Evolutionary conservation across 768 basidiomycete genomes (phyloP), one percentile per base, ranked within the genome.

Genomic region (Amyloporia xantha): DNA sequence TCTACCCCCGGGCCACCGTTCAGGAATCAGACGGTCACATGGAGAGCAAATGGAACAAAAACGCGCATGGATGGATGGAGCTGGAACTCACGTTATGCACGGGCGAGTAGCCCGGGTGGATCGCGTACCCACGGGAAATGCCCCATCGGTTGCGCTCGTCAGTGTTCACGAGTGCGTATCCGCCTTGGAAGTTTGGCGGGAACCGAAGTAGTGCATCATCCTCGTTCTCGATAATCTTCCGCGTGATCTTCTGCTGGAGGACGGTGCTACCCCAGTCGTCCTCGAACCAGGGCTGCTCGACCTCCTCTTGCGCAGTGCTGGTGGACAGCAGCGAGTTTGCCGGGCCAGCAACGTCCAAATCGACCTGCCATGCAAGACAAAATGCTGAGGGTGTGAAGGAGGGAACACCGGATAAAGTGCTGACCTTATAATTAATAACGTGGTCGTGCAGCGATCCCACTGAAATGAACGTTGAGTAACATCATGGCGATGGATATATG

Each of bases 391-490:
- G 9, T 12, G 25, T 23, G n/a, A 44, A 26, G 19, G 10, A 10
- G n/a, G n/a, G n/a, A n/a, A n/a, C n/a, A n/a, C n/a, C n/a, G n/a
- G n/a, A 43, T 21, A 44, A 23, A 39, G 41, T 20, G 28, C 13
- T 3, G 15, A 51, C 76, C 63, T 78, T 79, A 64, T 70, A 80
- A 59, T 81, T 82, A 59, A 85, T 78, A 27, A 84, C 74, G 55
- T 83, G 82, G 59, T 85, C 82, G 51, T 84, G 82, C 10, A 84
- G 61, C 33, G 74, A 80, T 10, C 82, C 82, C 78, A 82, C 78
- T 79, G 17, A 21, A 13, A 17, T 13, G 38, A 13, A 25, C 17
- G 30, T 50, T 20, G 50, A 27, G 13, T 19, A 24, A 43, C 9
- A 5, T 17, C 21, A 9, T 6, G 6, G 42, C 9, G 20, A 44